Percentiles rank a stretch among this genome's conserved stretches.
These are phyloP conservation scores for Blepharisma stoltei DNA, from an alignment of 73 alveolate genomes.

Conservation along the genomic window DNA sequence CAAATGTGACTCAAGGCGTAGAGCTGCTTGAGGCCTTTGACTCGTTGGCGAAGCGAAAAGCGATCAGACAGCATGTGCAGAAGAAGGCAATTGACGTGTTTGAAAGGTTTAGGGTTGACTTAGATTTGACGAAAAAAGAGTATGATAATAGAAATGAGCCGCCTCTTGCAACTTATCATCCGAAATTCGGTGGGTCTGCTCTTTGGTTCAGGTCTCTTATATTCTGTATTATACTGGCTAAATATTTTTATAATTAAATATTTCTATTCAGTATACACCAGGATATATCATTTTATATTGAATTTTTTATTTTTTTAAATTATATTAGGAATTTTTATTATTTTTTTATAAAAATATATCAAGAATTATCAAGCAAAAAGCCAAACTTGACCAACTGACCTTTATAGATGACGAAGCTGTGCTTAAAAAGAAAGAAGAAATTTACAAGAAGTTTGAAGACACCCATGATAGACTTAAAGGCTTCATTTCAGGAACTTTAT, in stretches of 20 bases:
- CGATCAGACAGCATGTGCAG: slow-evolving; percentile 90
- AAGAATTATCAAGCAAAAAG: slow-evolving; percentile 45
- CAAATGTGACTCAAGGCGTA: slow-evolving; percentile 97
- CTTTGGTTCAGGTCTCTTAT: slow-evolving; percentile 78
- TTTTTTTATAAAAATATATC: too few relatives aligned
- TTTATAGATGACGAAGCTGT: slow-evolving; percentile 46
- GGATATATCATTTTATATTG: background rate
- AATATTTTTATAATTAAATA: background rate
- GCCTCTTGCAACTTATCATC: slow-evolving; percentile 75
- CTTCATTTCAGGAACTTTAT: slow-evolving; percentile 63
- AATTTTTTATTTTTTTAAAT: background rate
- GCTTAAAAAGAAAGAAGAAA: slow-evolving; percentile 55
- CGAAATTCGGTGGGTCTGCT: slow-evolving; percentile 78
- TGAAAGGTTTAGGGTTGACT: slow-evolving; percentile 68
- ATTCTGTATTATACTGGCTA: background rate
- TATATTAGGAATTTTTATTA: background rate
- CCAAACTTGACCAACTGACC: slow-evolving; percentile 42
- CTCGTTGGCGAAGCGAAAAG: slow-evolving; percentile 91
- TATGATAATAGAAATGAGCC: slow-evolving; percentile 74
- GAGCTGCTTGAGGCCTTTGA: slow-evolving; percentile 97
- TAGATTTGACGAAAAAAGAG: slow-evolving; percentile 67
- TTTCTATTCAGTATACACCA: background rate
- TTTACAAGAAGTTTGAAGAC: slow-evolving; percentile 59
- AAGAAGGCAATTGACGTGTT: slow-evolving; percentile 91
- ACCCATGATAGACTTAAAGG: slow-evolving; percentile 60